A percentile compares a stretch with the other conserved stretches of the same genome.
phyloP scores from a whole-genome alignment of 192 early-diverging fungal genomes.

The Obelidium mucronatum region DNA sequence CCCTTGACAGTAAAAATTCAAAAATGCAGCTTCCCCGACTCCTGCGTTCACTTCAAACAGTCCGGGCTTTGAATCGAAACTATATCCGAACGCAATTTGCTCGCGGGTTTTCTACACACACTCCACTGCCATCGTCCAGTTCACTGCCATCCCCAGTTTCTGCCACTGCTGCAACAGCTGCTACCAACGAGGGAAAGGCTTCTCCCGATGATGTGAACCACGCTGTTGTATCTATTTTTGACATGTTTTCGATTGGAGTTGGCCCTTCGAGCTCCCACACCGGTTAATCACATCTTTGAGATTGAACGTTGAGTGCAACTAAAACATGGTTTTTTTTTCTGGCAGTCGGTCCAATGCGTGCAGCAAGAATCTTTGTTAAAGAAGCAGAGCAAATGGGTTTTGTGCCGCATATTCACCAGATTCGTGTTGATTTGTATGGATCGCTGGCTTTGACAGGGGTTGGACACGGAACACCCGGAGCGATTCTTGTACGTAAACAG shows the following conservation, averaged over 20 bases:
- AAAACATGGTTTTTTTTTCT: background rate
- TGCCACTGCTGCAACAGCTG: background rate
- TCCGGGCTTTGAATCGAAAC: too few relatives aligned
- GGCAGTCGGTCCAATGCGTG: conserved; percentile 97
- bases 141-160: background rate
- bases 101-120: background rate
- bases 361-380: conserved; percentile 91
- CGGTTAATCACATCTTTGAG: conserved; percentile 45
- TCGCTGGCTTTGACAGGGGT: conserved; percentile 92
- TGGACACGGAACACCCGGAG: conserved; percentile 95
- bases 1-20: background rate
- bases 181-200: background rate
- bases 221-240: conserved; percentile 92
- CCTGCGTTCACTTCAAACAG: too few relatives aligned
- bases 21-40: background rate
- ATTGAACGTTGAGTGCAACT: conserved; percentile 46
- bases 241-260: conserved; percentile 94
- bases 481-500: conserved; percentile 78
- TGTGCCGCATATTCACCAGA: conserved; percentile 51
- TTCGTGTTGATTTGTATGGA: conserved; percentile 90
- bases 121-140: background rate
- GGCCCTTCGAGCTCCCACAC: conserved; percentile 82
- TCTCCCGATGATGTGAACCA: conserved; percentile 55
- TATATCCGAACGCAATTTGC: too few relatives aligned
- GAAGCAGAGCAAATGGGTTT: conserved; percentile 74